Conservation (phyloP, 2,329 filamentous ascomycete genomes). For the Dothistroma pini region DNA sequence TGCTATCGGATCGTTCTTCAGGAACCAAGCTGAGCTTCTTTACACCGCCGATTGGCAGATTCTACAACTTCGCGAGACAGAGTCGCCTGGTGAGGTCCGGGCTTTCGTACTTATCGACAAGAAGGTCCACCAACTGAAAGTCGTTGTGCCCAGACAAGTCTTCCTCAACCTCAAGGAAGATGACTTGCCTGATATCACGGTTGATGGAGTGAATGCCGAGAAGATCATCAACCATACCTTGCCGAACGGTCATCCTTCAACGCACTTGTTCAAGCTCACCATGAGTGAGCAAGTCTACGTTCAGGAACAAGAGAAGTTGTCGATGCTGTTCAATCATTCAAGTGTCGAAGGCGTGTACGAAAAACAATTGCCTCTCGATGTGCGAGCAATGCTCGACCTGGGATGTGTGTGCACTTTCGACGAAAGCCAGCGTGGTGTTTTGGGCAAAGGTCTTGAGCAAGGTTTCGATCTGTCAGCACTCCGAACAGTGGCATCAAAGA, state of each 20-base stretch:
- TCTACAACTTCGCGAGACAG: slow-evolving; percentile 77
- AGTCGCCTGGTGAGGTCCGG: slow-evolving; percentile 78
- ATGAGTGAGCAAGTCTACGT: slow-evolving; percentile 87
- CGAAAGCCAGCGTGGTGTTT: slow-evolving; percentile 79
- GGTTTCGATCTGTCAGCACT: slow-evolving; percentile 84
- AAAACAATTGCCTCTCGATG: slow-evolving; percentile 80
- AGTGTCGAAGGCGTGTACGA: slow-evolving; percentile 98
- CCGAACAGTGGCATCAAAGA: slow-evolving; percentile 62
- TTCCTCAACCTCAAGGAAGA: slow-evolving; percentile 89
- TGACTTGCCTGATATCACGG: slow-evolving; percentile 81
- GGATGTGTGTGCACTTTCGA: slow-evolving; percentile 94
- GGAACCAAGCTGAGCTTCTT: slow-evolving; percentile 84
- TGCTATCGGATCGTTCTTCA: slow-evolving; percentile 69
- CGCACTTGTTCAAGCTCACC: slow-evolving; percentile 89
- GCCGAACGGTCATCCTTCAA: slow-evolving; percentile 90
- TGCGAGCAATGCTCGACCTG: slow-evolving; percentile 82
- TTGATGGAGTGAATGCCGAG: slow-evolving; percentile 81
- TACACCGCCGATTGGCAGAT: slow-evolving; percentile 96
- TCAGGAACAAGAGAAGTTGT: slow-evolving; percentile 76
- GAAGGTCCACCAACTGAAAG: slow-evolving; percentile 82
- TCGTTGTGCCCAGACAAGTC: slow-evolving; percentile 83
- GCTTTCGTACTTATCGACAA: slow-evolving; percentile 91
- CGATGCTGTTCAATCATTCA: slow-evolving; percentile 79
- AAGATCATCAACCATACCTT: slow-evolving; percentile 91
- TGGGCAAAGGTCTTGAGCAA: slow-evolving; percentile 87